These are phyloP conservation scores for Cucumis melo DNA, from an alignment of 306 rosid species.

Conservation along the genomic window DNA sequence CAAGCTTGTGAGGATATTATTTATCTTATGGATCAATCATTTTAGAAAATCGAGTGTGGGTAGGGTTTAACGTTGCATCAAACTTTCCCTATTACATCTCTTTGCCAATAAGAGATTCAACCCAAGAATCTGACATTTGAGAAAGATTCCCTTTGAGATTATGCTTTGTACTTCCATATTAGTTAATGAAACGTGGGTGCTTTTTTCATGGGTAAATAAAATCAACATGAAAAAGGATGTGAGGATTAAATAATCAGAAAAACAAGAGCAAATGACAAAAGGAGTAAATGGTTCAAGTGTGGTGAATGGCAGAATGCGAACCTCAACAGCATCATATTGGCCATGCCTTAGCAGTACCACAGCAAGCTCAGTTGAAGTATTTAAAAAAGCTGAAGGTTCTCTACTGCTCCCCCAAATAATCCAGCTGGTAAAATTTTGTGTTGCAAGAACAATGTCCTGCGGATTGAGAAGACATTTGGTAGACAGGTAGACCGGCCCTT, in stretches of 20 bases:
- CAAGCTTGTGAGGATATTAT: not conserved
- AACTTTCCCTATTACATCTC: not conserved
- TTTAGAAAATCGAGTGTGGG: not conserved
- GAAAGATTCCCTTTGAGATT: not conserved
- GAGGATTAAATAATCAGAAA: not conserved
- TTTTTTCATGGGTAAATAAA: not conserved
- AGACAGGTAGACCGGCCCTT: slow-evolving; percentile 19
- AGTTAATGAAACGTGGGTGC: not conserved
- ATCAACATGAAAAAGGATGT: not conserved
- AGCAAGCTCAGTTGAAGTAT: slow-evolving; percentile 69
- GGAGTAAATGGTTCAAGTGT: not conserved
- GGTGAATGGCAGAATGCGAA: slow-evolving; percentile 16
- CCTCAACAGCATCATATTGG: slow-evolving; percentile 86
- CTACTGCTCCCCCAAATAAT: slow-evolving; percentile 63
- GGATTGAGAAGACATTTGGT: slow-evolving; percentile 35
- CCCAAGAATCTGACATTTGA: not conserved
- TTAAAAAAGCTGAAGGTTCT: slow-evolving; percentile 47
- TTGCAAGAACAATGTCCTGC: slow-evolving; percentile 26
- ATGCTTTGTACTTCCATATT: not conserved
- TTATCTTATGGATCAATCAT: not conserved
- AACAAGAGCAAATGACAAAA: not conserved
- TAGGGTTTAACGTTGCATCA: not conserved
- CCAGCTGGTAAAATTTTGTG: slow-evolving; percentile 67
- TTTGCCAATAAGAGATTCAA: not conserved
- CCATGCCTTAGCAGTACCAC: slow-evolving; percentile 65